Evolutionary conservation across 2,329 filamentous ascomycete genomes (phyloP), one percentile per base, ranked within the genome.

Genomic region (Talaromyces sp.): DNA sequence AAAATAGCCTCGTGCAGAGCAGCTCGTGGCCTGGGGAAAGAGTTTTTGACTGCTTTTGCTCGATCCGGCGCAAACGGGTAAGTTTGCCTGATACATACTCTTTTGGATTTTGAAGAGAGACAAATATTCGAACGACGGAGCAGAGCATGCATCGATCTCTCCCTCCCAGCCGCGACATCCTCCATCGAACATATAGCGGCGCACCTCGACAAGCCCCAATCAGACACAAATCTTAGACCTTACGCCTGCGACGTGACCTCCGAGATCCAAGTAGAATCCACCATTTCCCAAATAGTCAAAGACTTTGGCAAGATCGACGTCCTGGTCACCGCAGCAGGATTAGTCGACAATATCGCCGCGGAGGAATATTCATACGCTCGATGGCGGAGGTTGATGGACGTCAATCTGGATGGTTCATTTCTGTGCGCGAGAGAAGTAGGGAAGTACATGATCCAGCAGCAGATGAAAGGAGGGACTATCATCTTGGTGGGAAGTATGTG

Each of bases 401-500:
- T 54, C 7, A 54, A 54, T 14, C 48, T 54, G 6, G 48, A 54
- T 54, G 48, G 48, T 2, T 54, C 48, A 2, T 54, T 54, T 3
- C n/a, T 54, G 4, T 54, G 48, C 7, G 48, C 48, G 31, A 54
- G 48, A 6, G 48, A 54, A 14, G 48, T 54, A 14, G 48, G 48
- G n/a, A 54, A 31, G n/a, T 31, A 54, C 21, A 54, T 35, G 48
- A 54, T 54, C 21, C n/a, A 33, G n/a, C 48, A 14, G 48, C 9
- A 33, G 1, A 5, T 48, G 0, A 35, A 33, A 2, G 48, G 48
- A 0, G 69, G 68, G 2, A 66, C 61, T 50, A 69, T 70, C 18
- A 64, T 71, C n/a, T 50, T 71, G 23, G 66, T 71, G 31, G 69
- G 68, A 2, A 69, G 66, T 44, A 76, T 76, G 70, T 72, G 69